Evolutionary conservation across 2,329 filamentous ascomycete genomes (phyloP).

Genomic region (Monilinia fructicola): DNA sequence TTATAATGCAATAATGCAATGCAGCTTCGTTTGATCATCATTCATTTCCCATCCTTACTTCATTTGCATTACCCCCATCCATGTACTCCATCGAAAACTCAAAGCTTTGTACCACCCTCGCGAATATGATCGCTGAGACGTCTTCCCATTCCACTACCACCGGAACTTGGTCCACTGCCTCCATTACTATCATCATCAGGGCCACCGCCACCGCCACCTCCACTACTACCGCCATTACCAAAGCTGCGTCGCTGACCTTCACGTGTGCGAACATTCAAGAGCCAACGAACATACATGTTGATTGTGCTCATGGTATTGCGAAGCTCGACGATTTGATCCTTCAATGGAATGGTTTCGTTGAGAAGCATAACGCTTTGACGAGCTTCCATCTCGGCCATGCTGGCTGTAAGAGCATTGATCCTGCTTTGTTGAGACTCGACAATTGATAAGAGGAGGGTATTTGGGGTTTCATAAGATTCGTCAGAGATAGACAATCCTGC

Average conservation of each 20-base stretch:
- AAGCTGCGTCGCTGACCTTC: conserved; percentile 33
- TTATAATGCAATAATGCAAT: conserved; percentile 9
- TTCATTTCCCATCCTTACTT: conserved; percentile 12
- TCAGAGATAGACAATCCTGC: conserved; percentile 26
- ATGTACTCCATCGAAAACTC: background rate
- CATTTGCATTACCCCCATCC: conserved; percentile 7
- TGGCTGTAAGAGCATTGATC: conserved; percentile 58
- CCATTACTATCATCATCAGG: conserved; percentile 12
- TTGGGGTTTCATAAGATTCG: conserved; percentile 41
- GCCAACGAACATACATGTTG: conserved; percentile 42
- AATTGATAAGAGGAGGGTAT: conserved; percentile 48
- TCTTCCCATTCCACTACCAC: conserved; percentile 14
- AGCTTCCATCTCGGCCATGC: conserved; percentile 57
- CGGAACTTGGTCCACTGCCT: conserved; percentile 12
- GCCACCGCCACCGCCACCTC: background rate
- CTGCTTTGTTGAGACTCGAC: conserved; percentile 55
- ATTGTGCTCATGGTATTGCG: conserved; percentile 40
- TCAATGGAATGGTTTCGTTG: conserved; percentile 61
- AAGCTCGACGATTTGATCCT: conserved; percentile 60
- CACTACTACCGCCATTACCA: background rate
- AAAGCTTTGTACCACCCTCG: conserved; percentile 17
- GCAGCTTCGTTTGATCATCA: conserved; percentile 8
- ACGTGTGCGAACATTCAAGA: conserved; percentile 40
- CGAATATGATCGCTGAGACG: conserved; percentile 15
- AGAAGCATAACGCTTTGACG: conserved; percentile 61